Base-by-base conservation (phyloP, 2,329 filamentous ascomycete species). In the Piedraia hortae region DNA sequence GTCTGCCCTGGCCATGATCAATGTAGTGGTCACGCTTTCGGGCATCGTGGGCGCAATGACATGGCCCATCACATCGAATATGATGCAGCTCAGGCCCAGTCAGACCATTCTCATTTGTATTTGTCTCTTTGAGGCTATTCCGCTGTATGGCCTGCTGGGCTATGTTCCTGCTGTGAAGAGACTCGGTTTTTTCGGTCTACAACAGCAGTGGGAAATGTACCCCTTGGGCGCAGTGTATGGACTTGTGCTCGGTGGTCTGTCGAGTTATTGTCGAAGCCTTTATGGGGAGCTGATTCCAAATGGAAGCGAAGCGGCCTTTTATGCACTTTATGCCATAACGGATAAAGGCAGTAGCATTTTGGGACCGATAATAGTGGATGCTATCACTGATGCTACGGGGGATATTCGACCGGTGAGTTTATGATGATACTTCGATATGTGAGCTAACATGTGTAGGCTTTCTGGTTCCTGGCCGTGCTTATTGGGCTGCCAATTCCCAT, bases 161-260 rank as follows among this genome's bases (percentile, higher is more conserved):
- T 91, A 85, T 38, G 55, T 93, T 9, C 77, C 80, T 0, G 63
- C 74, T 4, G 58, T 97, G 20, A 59, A 65, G 34, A 50, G 54
- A 5, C 62, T 71, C 45, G 80, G 77, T 1, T 64, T 74, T 4
- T 49, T 78, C 18, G 85, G 85, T 2, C 55, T 97, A n/a, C 78
- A 90, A 44, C 68, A 85, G 40, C 69, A 74, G 3, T 90, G 78
- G 74, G 85, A 97, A 36, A 91, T 97, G 75, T 93, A 85, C 36
- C 74, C 75, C 0, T 49, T 97, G 1, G 80, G 77, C 0, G 72
- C 73, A 3, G 63, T 93, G 7, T 93, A 91, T 43, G 85, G 85
- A 0, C 63, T 97, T 21, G 80, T 93, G 2, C 62, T 93, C 14
- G 85, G 85, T n/a, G 85, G 85, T 0, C 50, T 97, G 18, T 77